Conservation (phyloP, 345 rosid species). For the Raphanus raphanistrum region DNA sequence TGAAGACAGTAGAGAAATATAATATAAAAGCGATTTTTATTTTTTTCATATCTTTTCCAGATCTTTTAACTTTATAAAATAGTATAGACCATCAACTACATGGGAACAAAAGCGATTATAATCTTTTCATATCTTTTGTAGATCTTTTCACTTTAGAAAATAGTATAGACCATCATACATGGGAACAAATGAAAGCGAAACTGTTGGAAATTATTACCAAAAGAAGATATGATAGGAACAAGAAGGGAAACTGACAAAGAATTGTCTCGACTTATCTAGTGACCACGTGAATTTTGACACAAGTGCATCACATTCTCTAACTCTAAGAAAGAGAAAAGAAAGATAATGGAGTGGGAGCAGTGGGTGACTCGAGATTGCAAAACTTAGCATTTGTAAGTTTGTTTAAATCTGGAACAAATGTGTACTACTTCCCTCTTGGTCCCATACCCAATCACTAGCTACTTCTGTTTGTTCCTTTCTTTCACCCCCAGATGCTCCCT, state of each 20-base stretch:
- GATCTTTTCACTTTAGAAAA: no score
- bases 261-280: conserved; percentile 4
- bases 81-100: neutral
- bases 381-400: conserved; percentile 41
- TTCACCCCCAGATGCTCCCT: conserved; percentile 26
- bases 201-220: conserved; percentile 20
- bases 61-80: neutral
- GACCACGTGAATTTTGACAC: conserved; percentile 35
- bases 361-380: conserved; percentile 30
- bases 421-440: conserved; percentile 23
- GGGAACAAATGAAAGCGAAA: conserved; percentile 15
- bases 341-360: conserved; percentile 33
- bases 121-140: neutral
- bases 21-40: neutral
- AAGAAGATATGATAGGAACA: conserved; percentile 32
- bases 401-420: conserved; percentile 26
- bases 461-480: conserved; percentile 34
- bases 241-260: conserved; percentile 2
- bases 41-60: neutral
- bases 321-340: neutral
- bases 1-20: neutral
- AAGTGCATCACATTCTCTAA: conserved; percentile 29
- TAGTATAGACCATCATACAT: neutral
- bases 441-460: conserved; percentile 29
- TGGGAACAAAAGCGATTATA: neutral